Evolutionary conservation across 192 early-diverging fungal species (phyloP), one percentile per base, ranked within the genome.

Genomic region (Thoreauomyces humboldtii): DNA sequence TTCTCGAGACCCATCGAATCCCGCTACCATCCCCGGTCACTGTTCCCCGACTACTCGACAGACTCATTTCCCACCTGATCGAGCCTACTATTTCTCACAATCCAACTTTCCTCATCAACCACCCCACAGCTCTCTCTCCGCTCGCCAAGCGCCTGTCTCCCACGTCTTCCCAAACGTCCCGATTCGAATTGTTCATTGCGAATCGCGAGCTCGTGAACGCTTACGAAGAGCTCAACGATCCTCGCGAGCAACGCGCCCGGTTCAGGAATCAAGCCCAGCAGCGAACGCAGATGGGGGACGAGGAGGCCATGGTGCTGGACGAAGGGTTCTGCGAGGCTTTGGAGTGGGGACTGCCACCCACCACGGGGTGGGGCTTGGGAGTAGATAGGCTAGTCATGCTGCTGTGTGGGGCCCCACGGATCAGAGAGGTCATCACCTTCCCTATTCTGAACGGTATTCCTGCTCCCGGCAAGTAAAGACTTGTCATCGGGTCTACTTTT

Each of bases 171-270:
- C n/a, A n/a, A 12, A 42, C 50, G 17, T 24, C 88, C 5, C 78
- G 92, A 14, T 91, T 92, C 56, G 92, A 95, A 71, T 74, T 93
- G 31, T 91, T 91, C 80, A 81, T 91, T 44, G 83, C 74, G 2
- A 78, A 78, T 33, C 86, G 85, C 42, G 93, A 95, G 65, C 73
- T 91, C 37, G 85, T 89, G 28, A 95, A 95, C 65, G 89, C 90
- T 0, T 95, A 95, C 64, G 88, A 86, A 68, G 93, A 95, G 67
- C 81, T 95, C 68, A 95, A 95, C 60, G 89, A 93, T 56, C 93
- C 93, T 5, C 44, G 72, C 12, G 86, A 91, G 45, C 93, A 93
- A 34, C 42, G 57, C n/a, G 24, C 27, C 31, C 59, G 67, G n/a
- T 74, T 72, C 45, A 31, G n/a, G 31, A 5, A 2, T 1, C 72